Conservation (phyloP, 2,329 filamentous ascomycete genomes). For the Diplodia seriata region DNA sequence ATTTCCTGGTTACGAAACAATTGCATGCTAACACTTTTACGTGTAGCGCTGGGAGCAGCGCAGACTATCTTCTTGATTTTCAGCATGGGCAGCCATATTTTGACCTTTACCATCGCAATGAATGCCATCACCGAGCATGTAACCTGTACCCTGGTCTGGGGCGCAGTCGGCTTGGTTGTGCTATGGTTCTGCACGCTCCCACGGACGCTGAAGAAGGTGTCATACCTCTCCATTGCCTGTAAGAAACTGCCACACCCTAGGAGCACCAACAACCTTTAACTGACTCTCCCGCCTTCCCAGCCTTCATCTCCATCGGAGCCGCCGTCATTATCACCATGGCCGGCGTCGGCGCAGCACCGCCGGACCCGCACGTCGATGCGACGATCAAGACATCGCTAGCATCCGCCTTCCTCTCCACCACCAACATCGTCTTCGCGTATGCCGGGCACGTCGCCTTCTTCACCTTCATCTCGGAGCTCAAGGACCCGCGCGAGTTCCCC, state of each 20-base stretch:
- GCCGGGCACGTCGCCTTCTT: conserved; percentile 73
- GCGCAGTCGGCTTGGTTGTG: conserved; percentile 64
- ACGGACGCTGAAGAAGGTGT: conserved; percentile 67
- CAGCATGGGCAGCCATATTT: conserved; percentile 32
- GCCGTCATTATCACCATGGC: conserved; percentile 51
- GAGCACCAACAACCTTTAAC: background rate
- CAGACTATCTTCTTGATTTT: conserved; percentile 33
- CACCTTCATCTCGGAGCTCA: conserved; percentile 69
- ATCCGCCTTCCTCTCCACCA: conserved; percentile 47
- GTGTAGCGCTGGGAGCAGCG: conserved; percentile 25
- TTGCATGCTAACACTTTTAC: background rate
- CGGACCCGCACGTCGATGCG: conserved; percentile 31
- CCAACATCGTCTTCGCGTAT: conserved; percentile 76
- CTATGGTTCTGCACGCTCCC: conserved; percentile 67
- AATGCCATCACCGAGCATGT: conserved; percentile 34
- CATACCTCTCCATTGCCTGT: conserved; percentile 68
- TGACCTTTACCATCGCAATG: conserved; percentile 36
- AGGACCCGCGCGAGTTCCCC: conserved; percentile 65
- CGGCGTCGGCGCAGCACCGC: conserved; percentile 41
- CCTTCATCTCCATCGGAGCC: conserved; percentile 44
- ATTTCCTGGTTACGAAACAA: background rate
- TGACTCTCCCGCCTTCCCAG: conserved; percentile 28
- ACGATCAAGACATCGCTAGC: conserved; percentile 49
- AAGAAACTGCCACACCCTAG: conserved; percentile 22
- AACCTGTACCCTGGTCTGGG: conserved; percentile 52